Evolutionary conservation across 164 flowering plant genomes (phyloP), one percentile per base, ranked within the genome.

Genomic region (Vitis cinerea): DNA sequence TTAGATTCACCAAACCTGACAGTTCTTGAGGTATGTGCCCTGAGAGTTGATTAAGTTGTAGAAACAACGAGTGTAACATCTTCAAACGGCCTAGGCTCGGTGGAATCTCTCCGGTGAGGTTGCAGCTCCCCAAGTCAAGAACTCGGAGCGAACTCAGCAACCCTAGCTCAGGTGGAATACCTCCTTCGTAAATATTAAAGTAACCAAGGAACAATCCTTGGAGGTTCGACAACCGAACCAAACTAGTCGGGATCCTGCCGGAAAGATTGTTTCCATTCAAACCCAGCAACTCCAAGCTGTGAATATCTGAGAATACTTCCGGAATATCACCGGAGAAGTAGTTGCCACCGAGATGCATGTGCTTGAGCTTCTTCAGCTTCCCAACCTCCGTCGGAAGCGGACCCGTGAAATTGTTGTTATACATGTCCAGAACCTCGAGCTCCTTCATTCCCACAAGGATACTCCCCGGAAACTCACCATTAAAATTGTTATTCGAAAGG

Each of bases 71-170:
- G 51, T 89, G 74, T 31, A 92, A 70, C 17, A 71, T 66, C 77
- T 72, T 84, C 67, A 94, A 72, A n/a, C 69, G 67, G 48, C 90
- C 76, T 50, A 94, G 67, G 50, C 74, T 83, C 19, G 77, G 10
- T 13, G 99, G 99, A 63, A 94, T 90, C 72, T 82, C 87, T 8
- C 99, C 97, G 67, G 89, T 62, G 49, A 94, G 83, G 27, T 83
- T 85, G 66, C 95, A 83, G 64, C 65, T 63, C 0, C 74, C 83
- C 75, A 94, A 76, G 61, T 92, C 95, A 0, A 94, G 84, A 10
- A 80, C 23, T 19, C 60, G 72, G 47, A 94, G 81, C 47, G 67
- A 23, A 8, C 23, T 71, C 30, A 94, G 52, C 2, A 66, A 50
- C 0, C 99, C 97, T 4, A 94, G 76, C 77, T 88, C 97, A 19